Evolutionary conservation across 2,329 filamentous ascomycete species (phyloP).

Genomic region (Cytospora mali): DNA sequence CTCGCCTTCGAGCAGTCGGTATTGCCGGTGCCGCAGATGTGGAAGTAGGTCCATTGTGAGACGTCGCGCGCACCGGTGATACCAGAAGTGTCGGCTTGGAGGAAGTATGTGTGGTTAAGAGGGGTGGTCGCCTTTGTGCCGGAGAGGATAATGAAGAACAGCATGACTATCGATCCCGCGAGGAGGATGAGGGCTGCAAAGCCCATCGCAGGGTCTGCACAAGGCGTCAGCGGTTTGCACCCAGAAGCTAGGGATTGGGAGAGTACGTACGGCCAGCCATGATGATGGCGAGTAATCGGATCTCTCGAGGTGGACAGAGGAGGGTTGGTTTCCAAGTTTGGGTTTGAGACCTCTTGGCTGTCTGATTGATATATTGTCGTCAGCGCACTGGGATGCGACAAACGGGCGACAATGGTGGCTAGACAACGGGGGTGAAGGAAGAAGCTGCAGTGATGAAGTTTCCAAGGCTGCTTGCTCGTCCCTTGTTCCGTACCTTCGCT

Average conservation of each 20-base stretch:
- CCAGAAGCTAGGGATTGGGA: not conserved
- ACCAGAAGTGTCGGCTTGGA: conserved; percentile 73
- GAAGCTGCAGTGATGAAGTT: not conserved
- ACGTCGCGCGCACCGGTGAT: conserved; percentile 68
- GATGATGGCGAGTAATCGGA: not conserved
- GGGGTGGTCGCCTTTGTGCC: conserved; percentile 54
- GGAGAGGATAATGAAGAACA: conserved; percentile 62
- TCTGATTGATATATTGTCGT: not conserved
- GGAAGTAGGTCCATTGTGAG: conserved; percentile 91
- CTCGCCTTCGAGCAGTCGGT: conserved; percentile 65
- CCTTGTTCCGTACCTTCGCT: not conserved
- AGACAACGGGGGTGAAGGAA: not conserved
- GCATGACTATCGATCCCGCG: conserved; percentile 53
- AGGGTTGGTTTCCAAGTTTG: not conserved
- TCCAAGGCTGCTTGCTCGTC: not conserved
- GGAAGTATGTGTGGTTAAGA: conserved; percentile 80
- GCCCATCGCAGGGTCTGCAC: conserved; percentile 45
- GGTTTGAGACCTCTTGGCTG: not conserved
- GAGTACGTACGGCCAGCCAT: conserved; percentile 26
- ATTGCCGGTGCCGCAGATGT: conserved; percentile 70
- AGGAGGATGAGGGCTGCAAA: conserved; percentile 52
- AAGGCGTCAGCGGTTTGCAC: not conserved
- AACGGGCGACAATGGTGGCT: not conserved
- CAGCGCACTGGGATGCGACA: conserved; percentile 8
- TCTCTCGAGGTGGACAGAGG: not conserved